Base-by-base conservation (phyloP, 2,329 filamentous ascomycete genomes). In the Diaporthe sp. region DNA sequence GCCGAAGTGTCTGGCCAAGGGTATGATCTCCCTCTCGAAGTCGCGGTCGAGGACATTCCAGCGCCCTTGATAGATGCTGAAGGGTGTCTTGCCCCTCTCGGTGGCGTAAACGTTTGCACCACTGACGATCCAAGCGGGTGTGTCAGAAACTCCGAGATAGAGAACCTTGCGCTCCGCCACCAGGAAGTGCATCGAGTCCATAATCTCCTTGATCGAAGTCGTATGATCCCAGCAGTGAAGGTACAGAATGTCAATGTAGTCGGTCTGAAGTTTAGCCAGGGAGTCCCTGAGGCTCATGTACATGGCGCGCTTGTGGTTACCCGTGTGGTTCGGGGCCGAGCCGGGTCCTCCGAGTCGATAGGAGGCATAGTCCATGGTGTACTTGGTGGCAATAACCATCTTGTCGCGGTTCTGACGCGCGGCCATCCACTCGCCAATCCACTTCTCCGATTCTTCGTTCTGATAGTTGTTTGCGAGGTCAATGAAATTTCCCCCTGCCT, bases 381-480 rank as follows among this genome's bases (percentile, higher is more conserved):
- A 93, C 80, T 95, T 94, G 75, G 92, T 94, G 1, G 92, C 92
- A 71, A 94, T 85, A 28, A 94, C 92, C 88, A 91, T 81, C 61
- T 85, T 81, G 77, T 94, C 92, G n/a, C 93, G 89, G 74, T 89
- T 89, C n/a, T 87, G 86, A 13, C 91, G 88, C 75, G 87, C 87
- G 78, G 87, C 85, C 90, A 93, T 92, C 92, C 92, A 94, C 77
- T 93, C 91, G 50, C 92, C 93, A 74, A 94, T 84, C 89, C 92
- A 92, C 72, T 79, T 82, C 82, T 94, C 92, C 0, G 89, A 90
- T 81, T 93, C 87, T 75, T 85, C 86, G 73, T 86, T 83, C 77
- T 93, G 92, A 82, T 94, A 94, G 82, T 91, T 92, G 83, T 91
- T 93, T 73, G 92, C 79, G 0, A 92, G 94, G 81, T 95, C 93